phyloP scores from a whole-genome alignment of 2,329 filamentous ascomycete genomes.

The Fusarium clavum region DNA sequence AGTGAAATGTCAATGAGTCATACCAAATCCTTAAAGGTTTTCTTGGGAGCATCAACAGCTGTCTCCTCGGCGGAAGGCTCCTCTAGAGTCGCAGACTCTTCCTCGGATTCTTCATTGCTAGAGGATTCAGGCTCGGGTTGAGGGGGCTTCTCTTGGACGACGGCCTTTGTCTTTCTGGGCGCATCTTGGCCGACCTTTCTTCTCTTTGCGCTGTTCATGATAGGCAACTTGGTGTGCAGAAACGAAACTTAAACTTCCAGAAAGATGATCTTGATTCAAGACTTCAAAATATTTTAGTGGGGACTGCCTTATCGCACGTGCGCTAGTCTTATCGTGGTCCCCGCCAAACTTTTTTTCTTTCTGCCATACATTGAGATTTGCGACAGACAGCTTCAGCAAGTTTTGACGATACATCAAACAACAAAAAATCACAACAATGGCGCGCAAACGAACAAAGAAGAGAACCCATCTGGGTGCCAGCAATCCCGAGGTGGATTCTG shows the following conservation, averaged over 20 bases:
- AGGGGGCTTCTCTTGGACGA: constrained; percentile 19
- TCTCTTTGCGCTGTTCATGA: constrained; percentile 56
- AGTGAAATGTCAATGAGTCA: constrained; percentile 8
- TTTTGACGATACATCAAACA: constrained; percentile 22
- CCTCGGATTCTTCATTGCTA: constrained; percentile 41
- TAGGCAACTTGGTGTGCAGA: constrained; percentile 23
- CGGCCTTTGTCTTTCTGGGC: constrained; percentile 39
- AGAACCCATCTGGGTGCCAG: constrained; percentile 81
- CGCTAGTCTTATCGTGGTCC: constrained; percentile 50
- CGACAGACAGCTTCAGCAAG: constrained; percentile 28
- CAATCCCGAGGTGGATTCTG: constrained; percentile 67
- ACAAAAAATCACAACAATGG: constrained; percentile 67
- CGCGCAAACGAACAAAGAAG: constrained; percentile 85
- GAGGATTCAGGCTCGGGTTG: constrained; percentile 35
- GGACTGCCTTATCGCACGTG: constrained; percentile 48
- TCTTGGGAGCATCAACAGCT: constrained; percentile 60
- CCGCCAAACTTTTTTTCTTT: constrained; percentile 53
- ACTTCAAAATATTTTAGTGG: constrained; percentile 49
- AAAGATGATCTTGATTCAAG: constrained; percentile 11
- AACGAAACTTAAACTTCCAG: background rate
- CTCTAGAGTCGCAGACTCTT: constrained; percentile 53
- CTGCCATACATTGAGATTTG: constrained; percentile 38
- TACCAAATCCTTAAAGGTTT: constrained; percentile 75
- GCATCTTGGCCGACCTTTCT: constrained; percentile 54
- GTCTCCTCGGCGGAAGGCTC: constrained; percentile 49